A percentile compares a stretch with the other conserved stretches of the same genome.
Conservation (phyloP, 208 protist species). For the Leishmania martiniquensis region DNA sequence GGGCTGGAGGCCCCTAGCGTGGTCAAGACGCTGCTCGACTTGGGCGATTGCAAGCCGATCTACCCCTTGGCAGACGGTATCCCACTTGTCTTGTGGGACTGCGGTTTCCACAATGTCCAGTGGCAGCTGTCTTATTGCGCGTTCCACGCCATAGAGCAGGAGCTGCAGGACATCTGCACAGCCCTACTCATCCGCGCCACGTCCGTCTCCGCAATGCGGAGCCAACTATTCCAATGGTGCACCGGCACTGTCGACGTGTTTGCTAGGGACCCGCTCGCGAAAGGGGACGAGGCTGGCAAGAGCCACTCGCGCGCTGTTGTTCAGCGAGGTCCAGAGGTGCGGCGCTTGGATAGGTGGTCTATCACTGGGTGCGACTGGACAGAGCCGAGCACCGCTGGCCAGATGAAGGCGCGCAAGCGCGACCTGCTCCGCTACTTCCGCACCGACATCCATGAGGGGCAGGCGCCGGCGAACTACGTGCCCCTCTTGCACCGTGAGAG, state of each 20-base stretch:
- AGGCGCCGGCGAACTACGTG: constrained; percentile 41
- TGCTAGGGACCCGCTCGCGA: neutral
- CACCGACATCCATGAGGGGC: neutral
- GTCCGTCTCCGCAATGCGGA: constrained; percentile 57
- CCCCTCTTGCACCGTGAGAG: constrained; percentile 70
- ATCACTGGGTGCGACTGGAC: constrained; percentile 85
- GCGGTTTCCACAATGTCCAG: constrained; percentile 53
- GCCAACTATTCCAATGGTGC: constrained; percentile 77
- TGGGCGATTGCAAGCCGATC: constrained; percentile 75
- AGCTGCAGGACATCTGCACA: constrained; percentile 82
- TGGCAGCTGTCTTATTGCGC: constrained; percentile 72
- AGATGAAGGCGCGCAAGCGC: constrained; percentile 51
- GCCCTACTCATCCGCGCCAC: constrained; percentile 69
- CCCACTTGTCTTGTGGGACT: constrained; percentile 88
- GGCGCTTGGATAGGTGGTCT: constrained; percentile 56
- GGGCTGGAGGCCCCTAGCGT: constrained; percentile 67
- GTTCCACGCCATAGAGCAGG: constrained; percentile 47
- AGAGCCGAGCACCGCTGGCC: constrained; percentile 42
- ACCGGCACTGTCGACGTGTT: constrained; percentile 30
- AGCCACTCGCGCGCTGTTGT: constrained; percentile 1
- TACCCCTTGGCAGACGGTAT: constrained; percentile 81
- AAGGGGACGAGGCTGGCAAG: neutral
- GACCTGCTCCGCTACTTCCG: constrained; percentile 45
- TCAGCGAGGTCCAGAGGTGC: constrained; percentile 5
- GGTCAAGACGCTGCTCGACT: constrained; percentile 59